Conservation (phyloP, 2,329 filamentous ascomycete genomes). For the Dactylella cylindrospora region DNA sequence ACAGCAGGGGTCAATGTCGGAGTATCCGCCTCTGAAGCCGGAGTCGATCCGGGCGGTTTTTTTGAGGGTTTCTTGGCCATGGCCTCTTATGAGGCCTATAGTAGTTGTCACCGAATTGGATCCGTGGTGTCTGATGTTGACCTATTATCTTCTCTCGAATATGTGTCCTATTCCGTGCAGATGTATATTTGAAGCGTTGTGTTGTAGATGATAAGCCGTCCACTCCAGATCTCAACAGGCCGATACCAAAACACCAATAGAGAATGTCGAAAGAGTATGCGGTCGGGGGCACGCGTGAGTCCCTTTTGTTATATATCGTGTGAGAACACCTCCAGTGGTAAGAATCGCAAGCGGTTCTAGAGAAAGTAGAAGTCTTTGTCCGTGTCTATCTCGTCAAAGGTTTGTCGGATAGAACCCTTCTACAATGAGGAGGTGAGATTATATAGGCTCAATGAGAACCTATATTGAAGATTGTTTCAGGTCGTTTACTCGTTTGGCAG, state of each 20-base stretch:
- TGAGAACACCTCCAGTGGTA: too few relatives aligned
- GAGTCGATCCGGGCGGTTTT: constrained; percentile 12
- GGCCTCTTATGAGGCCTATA: constrained; percentile 33
- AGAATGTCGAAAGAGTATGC: background rate
- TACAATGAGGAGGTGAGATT: constrained; percentile 15
- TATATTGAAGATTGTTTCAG: constrained; percentile 1
- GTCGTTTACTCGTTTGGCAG: background rate
- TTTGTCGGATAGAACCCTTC: constrained; percentile 44
- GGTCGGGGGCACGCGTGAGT: too few relatives aligned
- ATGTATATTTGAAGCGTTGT: constrained; percentile 15
- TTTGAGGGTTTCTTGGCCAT: constrained; percentile 40
- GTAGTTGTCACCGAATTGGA: constrained; percentile 24
- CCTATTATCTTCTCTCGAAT: background rate
- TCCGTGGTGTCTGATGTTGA: constrained; percentile 28
- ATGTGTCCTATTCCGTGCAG: background rate
- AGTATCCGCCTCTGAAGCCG: constrained; percentile 25
- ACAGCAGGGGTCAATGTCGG: background rate
- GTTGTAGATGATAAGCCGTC: constrained; percentile 5
- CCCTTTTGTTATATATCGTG: too few relatives aligned
- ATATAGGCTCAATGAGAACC: too few relatives aligned
- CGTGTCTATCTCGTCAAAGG: constrained; percentile 43
- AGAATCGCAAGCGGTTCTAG: too few relatives aligned
- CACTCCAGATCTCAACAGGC: constrained; percentile 18
- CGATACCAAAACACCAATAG: constrained; percentile 4
- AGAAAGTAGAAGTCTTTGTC: constrained; percentile 45